phyloP scores from a whole-genome alignment of 495 filamentous ascomycete genomes.

The Aspergillus ellipticus region DNA sequence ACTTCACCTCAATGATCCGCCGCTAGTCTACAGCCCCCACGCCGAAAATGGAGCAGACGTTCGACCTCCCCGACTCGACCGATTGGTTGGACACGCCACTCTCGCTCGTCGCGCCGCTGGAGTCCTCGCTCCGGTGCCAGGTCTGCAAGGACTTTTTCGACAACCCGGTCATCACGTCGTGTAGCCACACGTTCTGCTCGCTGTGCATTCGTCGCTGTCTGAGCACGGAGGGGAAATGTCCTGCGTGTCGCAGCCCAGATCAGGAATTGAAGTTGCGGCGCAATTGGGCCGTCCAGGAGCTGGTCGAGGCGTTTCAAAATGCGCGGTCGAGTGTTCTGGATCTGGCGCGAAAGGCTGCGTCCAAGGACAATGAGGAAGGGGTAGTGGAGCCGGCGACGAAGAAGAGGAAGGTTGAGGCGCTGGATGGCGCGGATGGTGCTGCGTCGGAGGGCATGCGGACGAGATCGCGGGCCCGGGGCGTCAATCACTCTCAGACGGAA shows the following conservation, averaged over 20 bases:
- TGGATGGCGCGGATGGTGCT: constrained; percentile 6
- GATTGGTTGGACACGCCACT: constrained; percentile 89
- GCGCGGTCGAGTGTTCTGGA: constrained; percentile 59
- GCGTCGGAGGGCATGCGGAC: constrained; percentile 34
- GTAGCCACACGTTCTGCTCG: constrained; percentile 95
- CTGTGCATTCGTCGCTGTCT: constrained; percentile 86
- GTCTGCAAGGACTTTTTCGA: constrained; percentile 97
- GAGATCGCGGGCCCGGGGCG: constrained; percentile 33
- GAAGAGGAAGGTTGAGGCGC: constrained; percentile 45
- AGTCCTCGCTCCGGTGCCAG: constrained; percentile 85
- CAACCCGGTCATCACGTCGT: constrained; percentile 90
- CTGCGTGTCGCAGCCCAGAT: constrained; percentile 69
- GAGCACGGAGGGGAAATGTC: constrained; percentile 77
- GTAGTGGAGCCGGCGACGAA: constrained; percentile 24
- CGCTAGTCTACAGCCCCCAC: background rate
- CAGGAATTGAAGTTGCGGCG: constrained; percentile 79
- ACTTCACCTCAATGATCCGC: background rate
- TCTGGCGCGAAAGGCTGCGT: constrained; percentile 49
- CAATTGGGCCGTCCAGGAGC: constrained; percentile 78
- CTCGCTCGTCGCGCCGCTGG: constrained; percentile 66
- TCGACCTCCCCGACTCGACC: constrained; percentile 78
- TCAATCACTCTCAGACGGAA: constrained; percentile 9
- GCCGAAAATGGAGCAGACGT: constrained; percentile 41
- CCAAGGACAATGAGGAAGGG: constrained; percentile 16
- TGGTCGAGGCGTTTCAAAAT: constrained; percentile 73